phyloP scores from a whole-genome alignment of 2,329 filamentous ascomycete species.

The Colletotrichum tofieldiae region DNA sequence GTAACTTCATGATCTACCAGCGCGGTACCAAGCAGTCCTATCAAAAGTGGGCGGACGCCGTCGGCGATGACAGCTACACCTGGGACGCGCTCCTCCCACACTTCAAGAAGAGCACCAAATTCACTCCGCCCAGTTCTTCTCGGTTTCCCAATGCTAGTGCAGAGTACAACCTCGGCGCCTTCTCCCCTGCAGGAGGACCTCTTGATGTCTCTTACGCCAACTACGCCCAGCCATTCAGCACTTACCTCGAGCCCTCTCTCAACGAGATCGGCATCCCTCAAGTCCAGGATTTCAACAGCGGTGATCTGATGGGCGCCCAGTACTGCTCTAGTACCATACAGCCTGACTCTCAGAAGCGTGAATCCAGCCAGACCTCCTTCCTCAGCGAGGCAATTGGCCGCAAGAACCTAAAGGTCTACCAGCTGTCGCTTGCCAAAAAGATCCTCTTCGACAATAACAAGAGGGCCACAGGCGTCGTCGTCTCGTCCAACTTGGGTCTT shows the following conservation, averaged over 20 bases:
- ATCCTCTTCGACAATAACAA: constrained; percentile 60
- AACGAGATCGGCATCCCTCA: constrained; percentile 57
- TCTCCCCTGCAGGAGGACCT: constrained; percentile 48
- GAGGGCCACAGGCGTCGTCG: constrained; percentile 59
- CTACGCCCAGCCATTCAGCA: constrained; percentile 47
- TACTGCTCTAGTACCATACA: constrained; percentile 49
- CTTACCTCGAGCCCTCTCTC: constrained; percentile 52
- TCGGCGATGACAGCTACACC: constrained; percentile 51
- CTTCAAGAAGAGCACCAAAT: constrained; percentile 51
- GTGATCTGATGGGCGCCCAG: constrained; percentile 57
- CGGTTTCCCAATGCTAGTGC: constrained; percentile 45
- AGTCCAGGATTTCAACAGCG: constrained; percentile 56
- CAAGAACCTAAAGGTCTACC: constrained; percentile 57
- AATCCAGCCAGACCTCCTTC: constrained; percentile 57
- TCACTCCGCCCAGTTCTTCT: constrained; percentile 49
- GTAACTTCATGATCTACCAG: constrained; percentile 51
- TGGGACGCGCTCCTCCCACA: constrained; percentile 51
- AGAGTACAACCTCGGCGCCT: constrained; percentile 47
- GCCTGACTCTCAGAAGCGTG: constrained; percentile 48
- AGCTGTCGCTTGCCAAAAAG: constrained; percentile 59
- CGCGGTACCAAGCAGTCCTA: constrained; percentile 46
- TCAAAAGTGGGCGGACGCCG: constrained; percentile 52
- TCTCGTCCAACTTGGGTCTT: constrained; percentile 45
- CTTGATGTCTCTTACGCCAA: constrained; percentile 48
- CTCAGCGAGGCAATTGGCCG: constrained; percentile 48